Evolutionary conservation across 179 eudicot genomes (phyloP).

Genomic region (Corrigiola litoralis): DNA sequence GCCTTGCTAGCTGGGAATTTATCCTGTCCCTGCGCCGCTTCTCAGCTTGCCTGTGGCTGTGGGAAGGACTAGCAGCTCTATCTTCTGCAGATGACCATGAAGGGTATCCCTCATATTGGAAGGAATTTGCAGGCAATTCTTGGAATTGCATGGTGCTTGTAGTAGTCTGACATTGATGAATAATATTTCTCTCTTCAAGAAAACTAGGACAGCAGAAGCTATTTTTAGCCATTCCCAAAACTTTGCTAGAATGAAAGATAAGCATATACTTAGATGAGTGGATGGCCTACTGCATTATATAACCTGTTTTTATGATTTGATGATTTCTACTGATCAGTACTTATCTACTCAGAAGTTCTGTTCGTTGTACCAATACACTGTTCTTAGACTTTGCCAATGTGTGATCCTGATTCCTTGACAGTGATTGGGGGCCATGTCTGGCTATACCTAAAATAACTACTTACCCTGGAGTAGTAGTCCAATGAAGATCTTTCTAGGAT

Average conservation of each 20-base stretch:
- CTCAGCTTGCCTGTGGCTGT: constrained; percentile 47
- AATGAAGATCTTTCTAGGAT: constrained; percentile 26
- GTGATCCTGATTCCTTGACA: constrained; percentile 29
- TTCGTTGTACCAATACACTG: constrained; percentile 12
- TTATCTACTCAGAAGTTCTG: not conserved
- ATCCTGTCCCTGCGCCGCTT: constrained; percentile 45
- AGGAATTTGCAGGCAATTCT: not conserved
- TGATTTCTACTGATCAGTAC: not conserved
- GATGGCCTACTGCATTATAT: not conserved
- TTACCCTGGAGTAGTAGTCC: constrained; percentile 9
- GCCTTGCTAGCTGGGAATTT: constrained; percentile 40
- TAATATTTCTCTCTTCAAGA: constrained; percentile 16
- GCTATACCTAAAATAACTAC: not conserved
- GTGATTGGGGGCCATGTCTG: constrained; percentile 27
- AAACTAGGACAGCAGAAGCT: constrained; percentile 13
- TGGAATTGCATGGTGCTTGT: constrained; percentile 7
- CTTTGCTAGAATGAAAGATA: not conserved
- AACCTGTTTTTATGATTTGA: not conserved
- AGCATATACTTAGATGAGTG: not conserved
- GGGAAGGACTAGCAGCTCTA: constrained; percentile 17
- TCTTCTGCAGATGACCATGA: constrained; percentile 1
- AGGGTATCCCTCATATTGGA: not conserved
- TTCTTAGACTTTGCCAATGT: constrained; percentile 13
- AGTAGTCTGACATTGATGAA: not conserved
- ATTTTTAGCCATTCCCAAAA: constrained; percentile 20